Evolutionary conservation across 176 grass and related monocot genomes (phyloP).

Genomic region (Coix lacrymajobi): DNA sequence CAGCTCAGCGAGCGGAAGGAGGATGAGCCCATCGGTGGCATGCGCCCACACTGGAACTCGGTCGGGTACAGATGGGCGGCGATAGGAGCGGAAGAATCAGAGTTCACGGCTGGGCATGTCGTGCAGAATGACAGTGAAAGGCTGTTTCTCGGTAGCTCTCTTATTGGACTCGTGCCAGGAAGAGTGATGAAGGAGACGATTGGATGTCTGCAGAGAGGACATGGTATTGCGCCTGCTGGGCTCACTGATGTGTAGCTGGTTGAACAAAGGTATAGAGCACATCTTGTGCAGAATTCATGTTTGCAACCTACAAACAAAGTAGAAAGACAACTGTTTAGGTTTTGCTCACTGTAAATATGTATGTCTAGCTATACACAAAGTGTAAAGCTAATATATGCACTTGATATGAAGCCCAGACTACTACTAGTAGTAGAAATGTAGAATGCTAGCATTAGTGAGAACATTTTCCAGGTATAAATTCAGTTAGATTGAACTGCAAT

Average conservation of each 20-base stretch:
- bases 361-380: background rate
- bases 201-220: constrained; percentile 76
- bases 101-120: constrained; percentile 66
- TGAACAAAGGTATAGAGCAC: constrained; percentile 86
- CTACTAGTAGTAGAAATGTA: too few species aligned
- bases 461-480: background rate
- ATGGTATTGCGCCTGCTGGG: constrained; percentile 70
- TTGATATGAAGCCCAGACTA: constrained; percentile 6
- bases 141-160: constrained; percentile 57
- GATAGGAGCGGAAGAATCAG: constrained; percentile 33
- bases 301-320: constrained; percentile 63
- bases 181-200: constrained; percentile 63
- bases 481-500: background rate
- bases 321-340: background rate
- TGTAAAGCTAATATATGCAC: background rate
- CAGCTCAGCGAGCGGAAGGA: constrained; percentile 86
- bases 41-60: constrained; percentile 53
- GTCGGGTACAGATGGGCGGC: constrained; percentile 46
- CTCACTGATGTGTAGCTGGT: constrained; percentile 57
- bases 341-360: background rate
- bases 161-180: constrained; percentile 58
- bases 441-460: background rate
- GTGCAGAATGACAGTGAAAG: constrained; percentile 78
- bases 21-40: constrained; percentile 54
- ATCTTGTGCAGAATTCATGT: constrained; percentile 99